Base-by-base conservation (phyloP, 1,284 basidiomycete genomes). In the Rhodotorula sp. region DNA sequence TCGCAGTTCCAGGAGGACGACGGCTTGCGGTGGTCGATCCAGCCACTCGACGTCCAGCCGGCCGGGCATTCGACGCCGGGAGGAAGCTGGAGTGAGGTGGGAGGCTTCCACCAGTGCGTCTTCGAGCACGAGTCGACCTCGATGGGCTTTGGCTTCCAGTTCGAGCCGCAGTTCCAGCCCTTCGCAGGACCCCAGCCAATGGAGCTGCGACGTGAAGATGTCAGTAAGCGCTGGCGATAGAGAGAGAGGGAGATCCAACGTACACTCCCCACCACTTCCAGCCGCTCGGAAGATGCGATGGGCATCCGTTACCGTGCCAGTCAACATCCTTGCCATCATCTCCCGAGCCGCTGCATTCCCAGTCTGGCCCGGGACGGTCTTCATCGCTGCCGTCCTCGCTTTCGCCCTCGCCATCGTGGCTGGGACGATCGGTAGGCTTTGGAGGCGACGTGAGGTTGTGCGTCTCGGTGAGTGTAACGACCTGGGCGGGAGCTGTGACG, bases 121-220 rank as follows among this genome's bases (percentile, higher is more conserved):
- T 24, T 53, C 52, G 36, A 51, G 36, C 49, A 58, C 36, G 24
- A 36, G 24, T 10, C 24, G 24, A 64, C 7, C 39, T 64, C 56
- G 30, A 7, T 10, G 15, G 56, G 27, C 11, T 56, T 53, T 8
- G 46, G 48, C 34, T 10, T 24, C 55, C 55, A 64, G 15, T 5
- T 32, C 27, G 48, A 36, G 34, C 56, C 48, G 54, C 62, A 64
- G 20, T 46, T 29, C 65, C 65, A 67, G n/a, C 62, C 53, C 27
- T 52, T 55, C 29, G 54, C 27, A 15, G 69, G 69, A 0, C 34
- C 46, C 62, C 66, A 71, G 27, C 61, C 61, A 34, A 67, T 61
- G 10, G 51, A 32, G 49, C 51, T 61, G 55, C 32, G 27, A n/a
- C 10, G 27, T 2, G 20, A 6, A 39, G 20, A 48, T 3, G 34